Conservation (phyloP, 1,284 basidiomycete genomes). For the Pseudozyma flocculosa region DNA sequence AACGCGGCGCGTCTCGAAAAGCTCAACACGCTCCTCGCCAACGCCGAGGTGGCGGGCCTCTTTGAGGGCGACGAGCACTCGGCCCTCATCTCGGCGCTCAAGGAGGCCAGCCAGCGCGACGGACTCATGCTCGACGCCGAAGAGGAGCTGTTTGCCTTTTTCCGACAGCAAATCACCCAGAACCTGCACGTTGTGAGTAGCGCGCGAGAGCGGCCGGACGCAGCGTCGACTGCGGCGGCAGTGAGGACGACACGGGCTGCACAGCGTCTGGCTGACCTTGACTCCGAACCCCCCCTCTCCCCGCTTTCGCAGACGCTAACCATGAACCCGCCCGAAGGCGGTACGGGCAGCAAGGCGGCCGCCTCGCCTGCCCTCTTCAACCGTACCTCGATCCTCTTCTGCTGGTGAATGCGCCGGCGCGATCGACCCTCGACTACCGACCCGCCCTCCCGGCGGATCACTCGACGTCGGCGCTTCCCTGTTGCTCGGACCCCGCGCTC, state of each 20-base stretch:
- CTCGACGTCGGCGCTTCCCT: too few relatives aligned
- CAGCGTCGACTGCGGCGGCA: background rate
- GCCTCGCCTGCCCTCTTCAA: constrained; percentile 72
- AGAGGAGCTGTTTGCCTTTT: constrained; percentile 63
- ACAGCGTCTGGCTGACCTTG: too few relatives aligned
- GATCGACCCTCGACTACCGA: too few relatives aligned
- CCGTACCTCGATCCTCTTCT: constrained; percentile 45
- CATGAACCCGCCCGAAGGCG: constrained; percentile 97
- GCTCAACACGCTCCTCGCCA: constrained; percentile 98
- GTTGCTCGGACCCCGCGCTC: too few relatives aligned
- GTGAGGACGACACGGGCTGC: too few relatives aligned
- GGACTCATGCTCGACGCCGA: constrained; percentile 97
- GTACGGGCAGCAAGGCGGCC: constrained; percentile 88
- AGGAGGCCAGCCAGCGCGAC: constrained; percentile 95
- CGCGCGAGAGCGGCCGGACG: background rate
- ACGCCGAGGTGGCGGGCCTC: constrained; percentile 98
- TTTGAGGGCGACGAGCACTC: constrained; percentile 86
- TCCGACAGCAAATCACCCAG: constrained; percentile 42
- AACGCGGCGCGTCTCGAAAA: constrained; percentile 97
- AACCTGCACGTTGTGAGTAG: constrained; percentile 48
- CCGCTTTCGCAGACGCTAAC: constrained; percentile 68
- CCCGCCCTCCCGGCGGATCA: background rate
- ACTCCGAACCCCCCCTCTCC: background rate
- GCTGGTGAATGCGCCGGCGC: constrained; percentile 31
- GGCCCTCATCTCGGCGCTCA: constrained; percentile 95